Percentiles rank a stretch among this genome's conserved stretches.
Evolutionary conservation across 768 basidiomycete genomes (phyloP).

Genomic region (Tulasnella calospora): DNA sequence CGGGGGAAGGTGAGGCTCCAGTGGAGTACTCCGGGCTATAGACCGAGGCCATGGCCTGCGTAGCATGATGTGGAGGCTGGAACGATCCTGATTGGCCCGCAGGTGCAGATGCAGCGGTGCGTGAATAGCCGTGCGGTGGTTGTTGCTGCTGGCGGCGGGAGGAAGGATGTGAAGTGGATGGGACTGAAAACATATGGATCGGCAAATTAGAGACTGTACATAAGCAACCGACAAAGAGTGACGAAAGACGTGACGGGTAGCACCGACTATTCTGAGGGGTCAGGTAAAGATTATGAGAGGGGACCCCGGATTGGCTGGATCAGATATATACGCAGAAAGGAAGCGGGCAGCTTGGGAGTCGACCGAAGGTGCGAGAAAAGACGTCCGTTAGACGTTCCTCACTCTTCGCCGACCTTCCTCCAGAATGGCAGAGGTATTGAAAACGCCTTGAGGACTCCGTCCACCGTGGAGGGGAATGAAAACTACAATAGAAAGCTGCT

Average conservation of each 20-base stretch:
- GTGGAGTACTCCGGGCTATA: conserved; percentile 11
- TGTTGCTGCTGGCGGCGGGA: background rate
- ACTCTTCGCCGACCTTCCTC: background rate
- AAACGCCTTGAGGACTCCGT: background rate
- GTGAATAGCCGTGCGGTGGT: conserved; percentile 1
- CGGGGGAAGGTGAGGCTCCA: conserved; percentile 16
- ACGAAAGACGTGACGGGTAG: background rate
- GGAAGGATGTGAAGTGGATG: background rate
- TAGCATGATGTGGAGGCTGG: background rate
- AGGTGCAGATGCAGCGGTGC: background rate
- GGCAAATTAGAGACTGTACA: background rate
- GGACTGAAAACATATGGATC: background rate
- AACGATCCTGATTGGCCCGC: conserved; percentile 1
- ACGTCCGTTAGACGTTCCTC: background rate
- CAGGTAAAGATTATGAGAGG: background rate
- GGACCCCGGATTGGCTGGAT: background rate
- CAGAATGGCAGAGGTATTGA: background rate
- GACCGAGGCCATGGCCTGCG: background rate
- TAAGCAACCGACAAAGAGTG: background rate
- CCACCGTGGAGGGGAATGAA: background rate
- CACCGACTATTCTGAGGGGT: background rate
- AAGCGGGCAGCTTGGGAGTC: background rate
- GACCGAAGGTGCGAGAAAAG: background rate
- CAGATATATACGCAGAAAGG: background rate
- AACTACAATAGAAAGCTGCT: background rate